Evolutionary conservation across 805 yeast genomes (phyloP).

Genomic region (Teunomyces tritomae): DNA sequence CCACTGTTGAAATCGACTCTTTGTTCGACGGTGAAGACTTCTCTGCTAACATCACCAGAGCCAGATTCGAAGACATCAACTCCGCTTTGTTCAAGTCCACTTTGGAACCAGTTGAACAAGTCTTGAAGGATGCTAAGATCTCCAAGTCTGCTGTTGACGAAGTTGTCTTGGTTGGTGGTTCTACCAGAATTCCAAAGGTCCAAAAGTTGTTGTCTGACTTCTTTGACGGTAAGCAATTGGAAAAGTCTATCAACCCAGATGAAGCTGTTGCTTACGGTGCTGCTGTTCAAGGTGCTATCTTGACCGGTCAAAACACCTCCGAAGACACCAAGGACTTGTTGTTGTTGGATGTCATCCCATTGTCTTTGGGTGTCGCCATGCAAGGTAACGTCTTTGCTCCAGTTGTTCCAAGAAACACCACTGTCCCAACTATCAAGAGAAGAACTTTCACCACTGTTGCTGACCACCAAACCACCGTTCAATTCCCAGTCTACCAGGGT

Average conservation of each 20-base stretch:
- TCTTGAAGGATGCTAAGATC: conserved; percentile 46
- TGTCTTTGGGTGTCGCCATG: conserved; percentile 51
- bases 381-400: conserved; percentile 51
- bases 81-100: conserved; percentile 49
- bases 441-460: conserved; percentile 52
- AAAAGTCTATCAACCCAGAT: conserved; percentile 49
- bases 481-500: conserved; percentile 52
- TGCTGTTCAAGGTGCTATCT: conserved; percentile 51
- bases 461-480: conserved; percentile 50
- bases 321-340: conserved; percentile 51
- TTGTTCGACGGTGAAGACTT: conserved; percentile 50
- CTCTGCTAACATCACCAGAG: conserved; percentile 50
- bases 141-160: conserved; percentile 43
- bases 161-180: conserved; percentile 51
- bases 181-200: conserved; percentile 52
- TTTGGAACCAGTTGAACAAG: conserved; percentile 50
- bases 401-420: conserved; percentile 52
- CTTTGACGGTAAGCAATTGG: conserved; percentile 50
- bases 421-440: conserved; percentile 51
- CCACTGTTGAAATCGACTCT: conserved; percentile 50
- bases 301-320: conserved; percentile 48
- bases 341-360: conserved; percentile 50
- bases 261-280: conserved; percentile 54
- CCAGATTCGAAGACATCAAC: conserved; percentile 50
- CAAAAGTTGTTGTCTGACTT: conserved; percentile 49